Percentiles rank a stretch among this genome's conserved stretches.
phyloP scores from a whole-genome alignment of 768 basidiomycete genomes.

The Collybia mongolica region DNA sequence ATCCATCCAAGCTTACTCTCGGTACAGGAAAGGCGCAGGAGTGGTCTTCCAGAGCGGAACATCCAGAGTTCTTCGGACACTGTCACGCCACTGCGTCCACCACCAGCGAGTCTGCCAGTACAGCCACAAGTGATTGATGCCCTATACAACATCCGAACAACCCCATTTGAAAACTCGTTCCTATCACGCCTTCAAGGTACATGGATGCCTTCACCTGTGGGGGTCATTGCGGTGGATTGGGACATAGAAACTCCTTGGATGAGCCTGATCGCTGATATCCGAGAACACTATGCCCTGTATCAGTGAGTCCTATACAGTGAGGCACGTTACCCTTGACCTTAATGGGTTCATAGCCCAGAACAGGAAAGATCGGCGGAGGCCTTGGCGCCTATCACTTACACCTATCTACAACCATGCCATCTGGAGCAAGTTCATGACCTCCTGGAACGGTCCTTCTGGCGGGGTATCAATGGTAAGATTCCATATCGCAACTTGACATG shows the following conservation, averaged over 20 bases:
- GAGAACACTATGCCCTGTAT: constrained; percentile 57
- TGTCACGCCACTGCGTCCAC: constrained; percentile 34
- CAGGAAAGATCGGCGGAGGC: constrained; percentile 41
- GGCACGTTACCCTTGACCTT: constrained; percentile 2
- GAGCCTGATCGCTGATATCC: constrained; percentile 69
- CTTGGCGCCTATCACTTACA: constrained; percentile 60
- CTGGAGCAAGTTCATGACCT: constrained; percentile 72
- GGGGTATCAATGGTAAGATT: constrained; percentile 66
- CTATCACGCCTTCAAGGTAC: constrained; percentile 59
- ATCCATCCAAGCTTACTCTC: constrained; percentile 2
- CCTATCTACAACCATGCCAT: constrained; percentile 56
- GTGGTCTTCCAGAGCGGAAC: constrained; percentile 15
- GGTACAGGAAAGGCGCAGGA: constrained; percentile 30
- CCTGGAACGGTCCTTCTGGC: constrained; percentile 69
- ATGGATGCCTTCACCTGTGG: constrained; percentile 25
- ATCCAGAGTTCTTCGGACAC: constrained; percentile 18
- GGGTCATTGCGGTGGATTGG: constrained; percentile 67
- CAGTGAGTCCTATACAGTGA: constrained; percentile 44
- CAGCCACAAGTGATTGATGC: constrained; percentile 43
- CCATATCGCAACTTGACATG: neutral
- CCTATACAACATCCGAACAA: constrained; percentile 56
- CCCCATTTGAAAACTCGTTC: constrained; percentile 66
- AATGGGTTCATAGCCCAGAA: constrained; percentile 46
- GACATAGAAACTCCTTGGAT: constrained; percentile 73
- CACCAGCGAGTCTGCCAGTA: constrained; percentile 20